These are phyloP conservation scores for Sphagnum magellanicum DNA, from an alignment of 228 moss, liverwort and hornwort genomes.

Conservation along the genomic window DNA sequence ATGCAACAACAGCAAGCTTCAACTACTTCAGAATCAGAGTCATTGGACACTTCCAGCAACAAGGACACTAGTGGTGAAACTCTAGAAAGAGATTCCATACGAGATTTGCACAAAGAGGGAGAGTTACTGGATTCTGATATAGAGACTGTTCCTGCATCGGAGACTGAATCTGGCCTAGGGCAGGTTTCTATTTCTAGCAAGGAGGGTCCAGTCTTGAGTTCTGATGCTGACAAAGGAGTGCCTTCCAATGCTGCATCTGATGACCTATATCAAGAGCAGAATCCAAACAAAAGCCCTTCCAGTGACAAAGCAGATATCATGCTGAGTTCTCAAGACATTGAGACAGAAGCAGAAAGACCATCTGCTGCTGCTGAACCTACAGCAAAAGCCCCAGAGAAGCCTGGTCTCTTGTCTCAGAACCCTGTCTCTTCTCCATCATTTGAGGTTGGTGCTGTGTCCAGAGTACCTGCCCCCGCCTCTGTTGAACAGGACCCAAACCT, in stretches of 20 bases:
- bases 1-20: slow-evolving; percentile 14
- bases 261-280: slow-evolving; percentile 17
- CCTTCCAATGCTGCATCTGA: slow-evolving; percentile 14
- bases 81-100: slow-evolving; percentile 25
- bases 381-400: not conserved
- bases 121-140: slow-evolving; percentile 14
- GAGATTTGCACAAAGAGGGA: slow-evolving; percentile 21
- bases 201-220: slow-evolving; percentile 28
- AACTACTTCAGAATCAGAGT: slow-evolving; percentile 9
- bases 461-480: slow-evolving; percentile 1
- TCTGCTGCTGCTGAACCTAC: slow-evolving; percentile 3
- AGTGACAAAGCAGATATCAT: slow-evolving; percentile 13
- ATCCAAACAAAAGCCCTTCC: slow-evolving; percentile 4
- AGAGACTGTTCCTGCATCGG: slow-evolving; percentile 26
- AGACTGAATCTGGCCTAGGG: slow-evolving; percentile 42
- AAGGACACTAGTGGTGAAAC: slow-evolving; percentile 16
- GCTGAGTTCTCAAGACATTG: slow-evolving; percentile 9
- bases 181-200: slow-evolving; percentile 39
- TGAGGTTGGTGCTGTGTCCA: slow-evolving; percentile 12
- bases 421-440: not conserved
- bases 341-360: slow-evolving; percentile 7
- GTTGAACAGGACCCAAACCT: too few species aligned
- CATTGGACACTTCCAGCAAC: slow-evolving; percentile 15
- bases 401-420: not conserved
- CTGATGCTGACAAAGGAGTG: slow-evolving; percentile 34